A percentile compares a stretch with the other conserved stretches of the same genome.
phyloP scores from a whole-genome alignment of 495 filamentous ascomycete species.

The Hypoxylon intermedium region DNA sequence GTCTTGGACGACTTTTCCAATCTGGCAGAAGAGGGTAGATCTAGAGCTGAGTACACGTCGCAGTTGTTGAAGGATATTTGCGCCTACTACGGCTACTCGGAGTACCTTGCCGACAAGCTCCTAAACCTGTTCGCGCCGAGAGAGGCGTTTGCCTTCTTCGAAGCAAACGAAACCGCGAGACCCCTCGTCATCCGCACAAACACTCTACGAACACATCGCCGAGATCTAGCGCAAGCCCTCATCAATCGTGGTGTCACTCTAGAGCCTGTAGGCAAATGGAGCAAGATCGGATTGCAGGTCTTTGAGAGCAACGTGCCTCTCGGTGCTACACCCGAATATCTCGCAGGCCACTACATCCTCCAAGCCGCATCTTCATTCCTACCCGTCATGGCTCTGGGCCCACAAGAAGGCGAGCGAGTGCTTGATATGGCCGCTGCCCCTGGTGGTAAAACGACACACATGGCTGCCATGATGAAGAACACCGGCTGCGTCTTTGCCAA shows the following conservation, averaged over 20 bases:
- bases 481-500: constrained; percentile 96
- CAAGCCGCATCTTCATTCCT: constrained; percentile 97
- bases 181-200: constrained; percentile 87
- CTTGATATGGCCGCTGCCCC: constrained; percentile 94
- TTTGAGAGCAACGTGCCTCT: constrained; percentile 93
- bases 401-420: constrained; percentile 88
- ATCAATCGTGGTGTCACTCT: constrained; percentile 97
- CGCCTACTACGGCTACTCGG: constrained; percentile 89
- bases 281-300: constrained; percentile 93
- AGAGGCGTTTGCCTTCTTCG: constrained; percentile 98
- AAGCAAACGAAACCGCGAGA: constrained; percentile 92
- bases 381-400: constrained; percentile 94
- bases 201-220: constrained; percentile 88
- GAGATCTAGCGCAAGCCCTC: constrained; percentile 89
- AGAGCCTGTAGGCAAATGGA: constrained; percentile 98
- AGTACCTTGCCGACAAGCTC: constrained; percentile 84
- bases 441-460: constrained; percentile 96
- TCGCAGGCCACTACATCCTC: constrained; percentile 96
- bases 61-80: constrained; percentile 92
- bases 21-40: constrained; percentile 76
- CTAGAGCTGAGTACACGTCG: constrained; percentile 83
- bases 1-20: constrained; percentile 87
- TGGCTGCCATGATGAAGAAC: constrained; percentile 97
- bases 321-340: constrained; percentile 97
- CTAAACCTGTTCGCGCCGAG: constrained; percentile 88